phyloP scores from a whole-genome alignment of 2,329 filamentous ascomycete species.

The Lizonia empirigonia region DNA sequence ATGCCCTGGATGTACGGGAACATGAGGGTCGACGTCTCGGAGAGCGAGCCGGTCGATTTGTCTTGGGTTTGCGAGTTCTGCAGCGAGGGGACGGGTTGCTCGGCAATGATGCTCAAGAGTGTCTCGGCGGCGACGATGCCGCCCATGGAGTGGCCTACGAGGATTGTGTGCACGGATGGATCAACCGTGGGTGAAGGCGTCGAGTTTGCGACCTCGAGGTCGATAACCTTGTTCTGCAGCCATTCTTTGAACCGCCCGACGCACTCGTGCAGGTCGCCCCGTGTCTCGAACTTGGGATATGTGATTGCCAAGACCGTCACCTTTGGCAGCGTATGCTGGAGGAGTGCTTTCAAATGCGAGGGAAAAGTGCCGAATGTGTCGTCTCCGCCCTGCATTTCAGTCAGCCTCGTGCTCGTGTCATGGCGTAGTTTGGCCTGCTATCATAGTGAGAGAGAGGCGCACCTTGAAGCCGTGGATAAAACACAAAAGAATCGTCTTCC shows the following conservation, averaged over 20 bases:
- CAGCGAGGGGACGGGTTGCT: conserved; percentile 44
- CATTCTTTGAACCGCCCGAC: conserved; percentile 78
- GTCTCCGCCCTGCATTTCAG: conserved; percentile 66
- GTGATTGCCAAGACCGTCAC: conserved; percentile 69
- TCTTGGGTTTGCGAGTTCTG: conserved; percentile 41
- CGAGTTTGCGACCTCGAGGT: conserved; percentile 82
- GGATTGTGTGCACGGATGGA: conserved; percentile 78
- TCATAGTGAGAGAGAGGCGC: conserved; percentile 5
- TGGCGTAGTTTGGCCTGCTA: background rate
- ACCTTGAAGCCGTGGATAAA: conserved; percentile 92
- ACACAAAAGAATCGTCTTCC: conserved; percentile 79
- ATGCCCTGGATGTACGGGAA: conserved; percentile 92
- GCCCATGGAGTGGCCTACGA: conserved; percentile 84
- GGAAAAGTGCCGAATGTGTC: conserved; percentile 79
- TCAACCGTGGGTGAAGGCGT: conserved; percentile 85
- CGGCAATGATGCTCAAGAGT: conserved; percentile 74
- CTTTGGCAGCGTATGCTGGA: conserved; percentile 70
- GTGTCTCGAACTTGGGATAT: conserved; percentile 85
- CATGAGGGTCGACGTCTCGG: conserved; percentile 70
- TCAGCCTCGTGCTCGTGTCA: conserved; percentile 18
- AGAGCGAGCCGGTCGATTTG: conserved; percentile 40
- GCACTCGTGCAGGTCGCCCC: conserved; percentile 73
- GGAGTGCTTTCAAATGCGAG: conserved; percentile 68
- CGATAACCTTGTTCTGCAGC: conserved; percentile 90
- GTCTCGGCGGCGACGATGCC: conserved; percentile 95